Evolutionary conservation across 75 land plant species (phyloP).

Genomic region (Cupressus sempervirens): DNA sequence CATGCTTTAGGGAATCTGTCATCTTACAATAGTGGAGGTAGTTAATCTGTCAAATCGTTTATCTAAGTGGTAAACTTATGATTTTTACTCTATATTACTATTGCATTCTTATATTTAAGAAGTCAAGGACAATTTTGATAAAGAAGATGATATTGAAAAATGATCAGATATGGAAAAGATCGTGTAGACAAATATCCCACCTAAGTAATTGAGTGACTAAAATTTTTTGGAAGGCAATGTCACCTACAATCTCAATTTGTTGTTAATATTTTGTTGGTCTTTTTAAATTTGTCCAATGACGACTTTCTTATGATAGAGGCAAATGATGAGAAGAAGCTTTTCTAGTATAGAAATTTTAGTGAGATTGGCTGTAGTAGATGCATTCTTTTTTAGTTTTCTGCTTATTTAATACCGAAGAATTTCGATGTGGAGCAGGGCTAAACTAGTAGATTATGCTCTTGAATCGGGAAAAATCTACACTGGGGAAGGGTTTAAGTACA

Average conservation of each 20-base stretch:
- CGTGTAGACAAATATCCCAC: background rate
- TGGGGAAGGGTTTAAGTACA: slow-evolving; percentile 88
- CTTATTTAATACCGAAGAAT: background rate
- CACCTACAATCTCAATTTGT: background rate
- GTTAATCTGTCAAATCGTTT: background rate
- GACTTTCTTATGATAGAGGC: background rate
- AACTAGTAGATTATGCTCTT: slow-evolving; percentile 87
- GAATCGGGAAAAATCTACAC: slow-evolving; percentile 80
- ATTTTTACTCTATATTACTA: background rate
- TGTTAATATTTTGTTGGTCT: background rate
- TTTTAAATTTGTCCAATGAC: background rate
- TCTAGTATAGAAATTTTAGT: background rate
- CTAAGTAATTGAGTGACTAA: background rate
- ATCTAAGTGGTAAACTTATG: background rate
- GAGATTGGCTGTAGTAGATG: background rate
- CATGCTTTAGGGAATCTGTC: background rate
- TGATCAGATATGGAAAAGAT: background rate
- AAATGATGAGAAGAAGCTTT: background rate
- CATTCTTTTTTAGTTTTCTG: background rate
- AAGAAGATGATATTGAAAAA: background rate
- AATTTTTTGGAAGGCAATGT: background rate
- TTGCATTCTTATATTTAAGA: background rate
- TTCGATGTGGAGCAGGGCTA: slow-evolving; percentile 49
- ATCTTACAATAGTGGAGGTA: background rate
- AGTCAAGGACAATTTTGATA: background rate